These are phyloP conservation scores for Lactarius vividus DNA, from an alignment of 768 basidiomycete species.

Conservation along the genomic window DNA sequence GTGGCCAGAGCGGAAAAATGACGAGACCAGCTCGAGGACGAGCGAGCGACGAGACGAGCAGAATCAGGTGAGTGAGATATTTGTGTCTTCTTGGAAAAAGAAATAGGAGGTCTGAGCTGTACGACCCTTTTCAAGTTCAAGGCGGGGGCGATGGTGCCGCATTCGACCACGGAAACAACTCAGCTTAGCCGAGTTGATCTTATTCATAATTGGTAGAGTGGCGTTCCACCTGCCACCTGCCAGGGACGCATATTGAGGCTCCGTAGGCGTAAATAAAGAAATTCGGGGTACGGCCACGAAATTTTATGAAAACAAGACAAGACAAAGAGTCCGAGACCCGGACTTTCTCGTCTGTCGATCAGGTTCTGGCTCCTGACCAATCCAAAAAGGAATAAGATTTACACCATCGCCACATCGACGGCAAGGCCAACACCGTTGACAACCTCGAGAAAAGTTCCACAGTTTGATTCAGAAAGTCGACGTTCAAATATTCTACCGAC, in stretches of 20 bases:
- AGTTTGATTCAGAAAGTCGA: not conserved
- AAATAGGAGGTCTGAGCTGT: not conserved
- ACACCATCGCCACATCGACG: not conserved
- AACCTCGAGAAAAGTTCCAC: not conserved
- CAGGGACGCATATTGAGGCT: too few species aligned
- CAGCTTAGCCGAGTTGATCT: not conserved
- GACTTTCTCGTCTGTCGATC: not conserved
- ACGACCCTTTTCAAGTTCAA: too few species aligned
- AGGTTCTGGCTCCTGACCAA: not conserved
- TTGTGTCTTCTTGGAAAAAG: not conserved
- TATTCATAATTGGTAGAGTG: not conserved
- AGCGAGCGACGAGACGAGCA: conserved; percentile 1
- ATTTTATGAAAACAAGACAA: not conserved
- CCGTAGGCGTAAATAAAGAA: not conserved
- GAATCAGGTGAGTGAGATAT: not conserved
- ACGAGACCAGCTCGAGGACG: conserved; percentile 11
- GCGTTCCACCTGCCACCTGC: too few species aligned
- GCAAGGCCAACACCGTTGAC: not conserved
- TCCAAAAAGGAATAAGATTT: not conserved
- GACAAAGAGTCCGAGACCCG: not conserved
- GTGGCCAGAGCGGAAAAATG: conserved; percentile 3
- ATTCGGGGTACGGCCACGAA: not conserved
- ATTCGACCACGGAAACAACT: not conserved
- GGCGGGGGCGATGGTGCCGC: not conserved
- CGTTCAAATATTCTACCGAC: not conserved